phyloP scores from a whole-genome alignment of 164 flowering plant genomes.

The Platanus orientalis region DNA sequence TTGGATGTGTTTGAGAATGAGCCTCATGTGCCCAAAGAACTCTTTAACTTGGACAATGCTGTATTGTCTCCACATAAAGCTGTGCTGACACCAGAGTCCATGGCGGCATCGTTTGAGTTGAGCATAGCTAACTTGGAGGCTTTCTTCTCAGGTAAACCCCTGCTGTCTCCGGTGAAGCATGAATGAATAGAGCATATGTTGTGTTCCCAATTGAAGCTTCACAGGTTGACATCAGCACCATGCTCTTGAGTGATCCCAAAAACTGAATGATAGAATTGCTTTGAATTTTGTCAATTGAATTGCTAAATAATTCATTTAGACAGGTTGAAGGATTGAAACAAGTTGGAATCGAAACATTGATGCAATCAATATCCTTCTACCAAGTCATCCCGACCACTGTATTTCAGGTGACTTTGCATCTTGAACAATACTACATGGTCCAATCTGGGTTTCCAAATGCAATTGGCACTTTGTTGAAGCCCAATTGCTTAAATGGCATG shows the following conservation, averaged over 20 bases:
- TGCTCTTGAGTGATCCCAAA: background rate
- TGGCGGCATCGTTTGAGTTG: conserved; percentile 17
- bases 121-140: conserved; percentile 34
- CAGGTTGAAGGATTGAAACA: too few species aligned
- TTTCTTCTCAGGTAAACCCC: conserved; percentile 21
- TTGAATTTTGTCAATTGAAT: too few species aligned
- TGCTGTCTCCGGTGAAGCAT: background rate
- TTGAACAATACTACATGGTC: too few species aligned
- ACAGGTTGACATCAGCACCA: background rate
- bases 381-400: too few species aligned
- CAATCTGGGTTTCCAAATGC: too few species aligned
- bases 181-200: background rate
- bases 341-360: too few species aligned
- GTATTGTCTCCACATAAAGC: conserved; percentile 46
- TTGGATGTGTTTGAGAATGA: conserved; percentile 56
- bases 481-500: too few species aligned
- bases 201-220: background rate
- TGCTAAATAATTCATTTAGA: too few species aligned
- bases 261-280: background rate
- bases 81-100: conserved; percentile 31
- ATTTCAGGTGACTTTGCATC: too few species aligned
- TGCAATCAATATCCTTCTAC: too few species aligned
- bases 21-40: conserved; percentile 42
- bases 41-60: conserved; percentile 38
- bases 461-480: too few species aligned